phyloP scores from a whole-genome alignment of 1,139 yeast genomes.

The Pichia sp. region DNA sequence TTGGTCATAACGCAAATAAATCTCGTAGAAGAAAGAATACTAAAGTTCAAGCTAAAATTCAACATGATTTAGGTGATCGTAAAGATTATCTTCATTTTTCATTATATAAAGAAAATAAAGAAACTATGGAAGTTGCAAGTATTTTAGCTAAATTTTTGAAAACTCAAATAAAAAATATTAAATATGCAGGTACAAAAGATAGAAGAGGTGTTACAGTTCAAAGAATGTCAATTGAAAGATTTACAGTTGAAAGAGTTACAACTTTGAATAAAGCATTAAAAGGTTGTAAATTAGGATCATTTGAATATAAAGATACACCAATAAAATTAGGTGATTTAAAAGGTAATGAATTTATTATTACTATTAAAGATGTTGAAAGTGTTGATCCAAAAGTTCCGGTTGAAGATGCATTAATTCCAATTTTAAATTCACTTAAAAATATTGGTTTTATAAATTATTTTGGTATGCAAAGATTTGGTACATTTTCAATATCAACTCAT shows the following conservation, averaged over 20 bases:
- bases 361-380: conserved; percentile 63
- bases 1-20: conserved; percentile 37
- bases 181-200: conserved; percentile 95
- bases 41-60: conserved; percentile 39
- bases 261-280: conserved; percentile 68
- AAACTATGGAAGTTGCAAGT: conserved; percentile 92
- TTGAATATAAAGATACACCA: conserved; percentile 56
- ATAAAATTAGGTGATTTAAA: conserved; percentile 73
- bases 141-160: conserved; percentile 67
- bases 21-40: conserved; percentile 31
- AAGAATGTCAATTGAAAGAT: conserved; percentile 61
- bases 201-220: conserved; percentile 95
- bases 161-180: conserved; percentile 59
- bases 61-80: conserved; percentile 61
- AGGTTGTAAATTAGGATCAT: conserved; percentile 73
- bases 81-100: conserved; percentile 71
- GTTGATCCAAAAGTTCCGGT: conserved; percentile 31
- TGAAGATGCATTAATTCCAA: conserved; percentile 40
- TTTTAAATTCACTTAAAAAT: conserved; percentile 53
- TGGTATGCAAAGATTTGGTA: conserved; percentile 98
- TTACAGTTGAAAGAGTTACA: conserved; percentile 72
- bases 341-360: conserved; percentile 85
- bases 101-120: conserved; percentile 89
- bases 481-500: conserved; percentile 89
- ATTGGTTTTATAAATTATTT: conserved; percentile 87